A percentile compares a stretch with the other conserved stretches of the same genome.
Evolutionary conservation across 352 stramenopile species (phyloP).

Genomic region (Pythium scleroteichum): DNA sequence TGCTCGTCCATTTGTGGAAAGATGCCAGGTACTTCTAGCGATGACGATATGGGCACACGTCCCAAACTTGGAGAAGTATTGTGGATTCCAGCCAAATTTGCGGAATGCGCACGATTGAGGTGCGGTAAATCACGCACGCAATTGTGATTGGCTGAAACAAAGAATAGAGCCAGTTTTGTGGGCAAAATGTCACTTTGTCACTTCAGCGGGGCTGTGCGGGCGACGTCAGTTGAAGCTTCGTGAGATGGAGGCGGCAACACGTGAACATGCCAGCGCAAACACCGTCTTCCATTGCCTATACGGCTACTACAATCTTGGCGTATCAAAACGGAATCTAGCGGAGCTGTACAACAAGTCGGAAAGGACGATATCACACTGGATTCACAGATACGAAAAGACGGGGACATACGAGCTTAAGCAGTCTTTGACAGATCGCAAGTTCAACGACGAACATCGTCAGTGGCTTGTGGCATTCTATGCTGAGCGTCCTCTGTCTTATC

Average conservation of each 20-base stretch:
- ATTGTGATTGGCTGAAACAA: not conserved
- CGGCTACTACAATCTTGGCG: constrained; percentile 23
- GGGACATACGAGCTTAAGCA: constrained; percentile 3
- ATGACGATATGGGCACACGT: too few relatives aligned
- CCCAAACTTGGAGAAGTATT: too few relatives aligned
- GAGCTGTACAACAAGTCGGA: constrained; percentile 29
- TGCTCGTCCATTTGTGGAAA: too few relatives aligned
- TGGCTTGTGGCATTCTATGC: constrained; percentile 10
- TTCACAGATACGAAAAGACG: constrained; percentile 19
- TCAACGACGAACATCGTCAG: constrained; percentile 11
- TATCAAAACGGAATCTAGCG: constrained; percentile 17
- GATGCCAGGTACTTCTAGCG: too few relatives aligned
- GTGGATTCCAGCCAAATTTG: not conserved
- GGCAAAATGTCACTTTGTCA: not conserved
- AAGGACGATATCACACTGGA: constrained; percentile 14
- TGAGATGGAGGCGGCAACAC: too few relatives aligned
- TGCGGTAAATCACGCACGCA: not conserved
- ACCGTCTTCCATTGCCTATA: constrained; percentile 5
- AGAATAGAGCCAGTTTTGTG: not conserved
- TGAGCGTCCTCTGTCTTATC: not conserved
- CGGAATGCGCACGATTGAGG: not conserved
- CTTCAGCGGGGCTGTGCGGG: not conserved
- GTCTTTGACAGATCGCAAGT: constrained; percentile 22
- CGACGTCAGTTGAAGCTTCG: too few relatives aligned
- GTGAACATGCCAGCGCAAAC: not conserved